Evolutionary conservation across 2,329 filamentous ascomycete species (phyloP).

Genomic region (Pseudogymnoascus verrucosus): DNA sequence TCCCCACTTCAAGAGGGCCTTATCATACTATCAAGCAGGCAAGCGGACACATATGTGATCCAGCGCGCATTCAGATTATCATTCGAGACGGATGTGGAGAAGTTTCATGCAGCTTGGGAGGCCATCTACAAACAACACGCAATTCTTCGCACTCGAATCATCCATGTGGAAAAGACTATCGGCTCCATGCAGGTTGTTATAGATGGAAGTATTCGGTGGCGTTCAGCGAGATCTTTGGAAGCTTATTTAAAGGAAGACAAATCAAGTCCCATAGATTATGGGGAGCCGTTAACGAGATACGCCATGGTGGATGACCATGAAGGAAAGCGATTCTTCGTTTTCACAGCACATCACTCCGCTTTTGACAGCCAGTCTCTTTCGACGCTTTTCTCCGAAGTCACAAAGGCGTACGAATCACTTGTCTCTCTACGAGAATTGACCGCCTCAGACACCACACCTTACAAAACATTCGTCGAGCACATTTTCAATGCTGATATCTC

Average conservation of each 20-base stretch:
- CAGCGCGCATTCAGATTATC: constrained; percentile 20
- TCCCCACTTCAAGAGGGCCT: constrained; percentile 31
- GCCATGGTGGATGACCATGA: not conserved
- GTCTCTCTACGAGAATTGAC: not conserved
- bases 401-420: not conserved
- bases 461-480: not conserved
- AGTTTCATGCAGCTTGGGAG: constrained; percentile 16
- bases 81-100: constrained; percentile 14
- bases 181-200: not conserved
- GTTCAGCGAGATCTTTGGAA: not conserved
- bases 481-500: not conserved
- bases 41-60: constrained; percentile 29
- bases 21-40: constrained; percentile 28
- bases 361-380: not conserved
- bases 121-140: not conserved
- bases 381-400: not conserved
- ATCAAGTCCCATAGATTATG: not conserved
- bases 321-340: not conserved
- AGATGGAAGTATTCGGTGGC: not conserved
- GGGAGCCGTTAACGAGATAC: not conserved
- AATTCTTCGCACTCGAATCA: constrained; percentile 14
- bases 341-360: constrained; percentile 4
- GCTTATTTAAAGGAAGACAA: not conserved
- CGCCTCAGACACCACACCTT: not conserved
- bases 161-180: constrained; percentile 9